phyloP scores from a whole-genome alignment of 371 early-diverging fungal genomes.

The Cokeromyces recurvatus region DNA sequence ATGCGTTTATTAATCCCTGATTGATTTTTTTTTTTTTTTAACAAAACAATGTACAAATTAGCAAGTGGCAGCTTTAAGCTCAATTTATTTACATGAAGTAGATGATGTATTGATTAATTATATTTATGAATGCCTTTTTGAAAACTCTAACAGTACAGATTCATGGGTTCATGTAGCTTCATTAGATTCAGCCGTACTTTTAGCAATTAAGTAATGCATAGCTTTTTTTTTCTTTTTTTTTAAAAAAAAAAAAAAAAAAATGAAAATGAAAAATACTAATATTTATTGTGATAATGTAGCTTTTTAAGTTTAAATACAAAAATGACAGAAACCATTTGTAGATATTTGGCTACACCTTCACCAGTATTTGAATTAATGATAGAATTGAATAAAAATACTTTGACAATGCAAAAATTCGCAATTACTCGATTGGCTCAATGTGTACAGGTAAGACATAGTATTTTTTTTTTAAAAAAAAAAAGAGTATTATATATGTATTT shows the following conservation, averaged over 20 bases:
- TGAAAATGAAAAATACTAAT: no score
- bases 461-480: background rate
- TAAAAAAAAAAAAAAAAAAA: no score
- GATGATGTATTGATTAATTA: constrained; percentile 59
- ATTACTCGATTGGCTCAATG: constrained; percentile 57
- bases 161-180: constrained; percentile 53
- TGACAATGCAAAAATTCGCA: constrained; percentile 46
- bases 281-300: constrained; percentile 23
- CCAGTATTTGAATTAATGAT: constrained; percentile 49
- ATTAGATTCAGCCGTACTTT: constrained; percentile 51
- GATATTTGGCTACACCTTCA: constrained; percentile 61
- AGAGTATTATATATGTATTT: no score
- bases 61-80: constrained; percentile 57
- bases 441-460: constrained; percentile 39
- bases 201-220: constrained; percentile 53
- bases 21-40: background rate
- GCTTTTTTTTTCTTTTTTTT: background rate
- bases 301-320: constrained; percentile 42
- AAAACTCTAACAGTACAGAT: constrained; percentile 38
- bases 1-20: background rate
- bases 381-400: constrained; percentile 14
- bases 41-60: constrained; percentile 10
- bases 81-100: constrained; percentile 56
- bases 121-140: constrained; percentile 53
- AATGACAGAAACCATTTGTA: constrained; percentile 41